Evolutionary conservation across 2,329 filamentous ascomycete genomes (phyloP).

Genomic region (Aspergillus pseudonomiae): DNA sequence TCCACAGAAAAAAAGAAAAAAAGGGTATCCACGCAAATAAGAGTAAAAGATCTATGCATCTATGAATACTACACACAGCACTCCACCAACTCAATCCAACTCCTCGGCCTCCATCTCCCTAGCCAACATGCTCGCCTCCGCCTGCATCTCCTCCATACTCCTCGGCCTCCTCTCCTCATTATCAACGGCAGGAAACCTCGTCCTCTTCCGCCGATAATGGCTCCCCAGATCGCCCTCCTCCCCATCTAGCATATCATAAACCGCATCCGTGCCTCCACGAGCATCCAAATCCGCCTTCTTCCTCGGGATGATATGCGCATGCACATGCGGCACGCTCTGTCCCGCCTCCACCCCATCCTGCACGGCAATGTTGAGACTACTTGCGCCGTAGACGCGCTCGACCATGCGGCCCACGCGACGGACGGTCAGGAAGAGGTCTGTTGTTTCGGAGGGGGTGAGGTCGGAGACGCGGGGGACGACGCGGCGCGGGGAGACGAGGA

Average conservation of each 20-base stretch:
- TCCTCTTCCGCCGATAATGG: slow-evolving; percentile 58
- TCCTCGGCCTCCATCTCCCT: slow-evolving; percentile 40
- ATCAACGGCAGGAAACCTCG: slow-evolving; percentile 65
- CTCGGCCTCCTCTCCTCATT: slow-evolving; percentile 64
- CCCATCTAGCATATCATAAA: slow-evolving; percentile 81
- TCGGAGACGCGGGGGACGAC: slow-evolving; percentile 74
- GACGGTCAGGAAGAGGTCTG: slow-evolving; percentile 84
- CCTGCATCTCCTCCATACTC: slow-evolving; percentile 42
- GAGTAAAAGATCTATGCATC: background rate
- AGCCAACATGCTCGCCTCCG: slow-evolving; percentile 48
- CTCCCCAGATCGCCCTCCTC: slow-evolving; percentile 82
- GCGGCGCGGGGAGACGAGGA: slow-evolving; percentile 79
- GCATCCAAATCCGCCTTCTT: slow-evolving; percentile 60
- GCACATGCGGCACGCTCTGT: slow-evolving; percentile 91
- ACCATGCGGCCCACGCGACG: slow-evolving; percentile 81
- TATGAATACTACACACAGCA: background rate
- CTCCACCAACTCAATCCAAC: slow-evolving; percentile 27
- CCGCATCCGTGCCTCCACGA: slow-evolving; percentile 65
- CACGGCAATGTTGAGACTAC: slow-evolving; percentile 90
- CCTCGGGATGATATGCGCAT: slow-evolving; percentile 88
- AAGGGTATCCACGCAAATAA: background rate
- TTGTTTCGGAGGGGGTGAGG: slow-evolving; percentile 71
- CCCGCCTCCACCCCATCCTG: slow-evolving; percentile 90
- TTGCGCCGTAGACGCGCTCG: slow-evolving; percentile 61
- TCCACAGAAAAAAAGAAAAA: background rate